Conservation (phyloP, 83 land plant species). For the Diphasiastrum complanatum region DNA sequence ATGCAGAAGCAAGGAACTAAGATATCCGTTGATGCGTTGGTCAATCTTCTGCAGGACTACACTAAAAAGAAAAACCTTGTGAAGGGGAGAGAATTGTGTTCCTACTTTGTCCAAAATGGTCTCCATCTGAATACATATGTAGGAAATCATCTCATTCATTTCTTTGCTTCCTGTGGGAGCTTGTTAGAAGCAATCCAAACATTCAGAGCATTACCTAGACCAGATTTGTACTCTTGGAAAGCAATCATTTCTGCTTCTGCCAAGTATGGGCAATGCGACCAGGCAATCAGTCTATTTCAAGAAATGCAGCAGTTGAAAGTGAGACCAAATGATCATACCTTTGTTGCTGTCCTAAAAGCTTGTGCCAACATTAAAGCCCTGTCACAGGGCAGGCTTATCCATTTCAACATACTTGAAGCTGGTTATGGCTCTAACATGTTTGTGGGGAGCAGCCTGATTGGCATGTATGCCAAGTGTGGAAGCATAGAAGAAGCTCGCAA, state of each 20-base stretch:
- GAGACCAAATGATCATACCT: constrained; percentile 29
- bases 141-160: no score
- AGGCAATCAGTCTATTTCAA: constrained; percentile 23
- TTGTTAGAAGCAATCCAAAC: constrained; percentile 17
- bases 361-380: constrained; percentile 34
- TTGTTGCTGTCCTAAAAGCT: constrained; percentile 30
- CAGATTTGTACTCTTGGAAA: constrained; percentile 42
- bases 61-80: no score
- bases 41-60: no score
- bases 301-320: constrained; percentile 27
- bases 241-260: constrained; percentile 33
- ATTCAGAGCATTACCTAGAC: constrained; percentile 26
- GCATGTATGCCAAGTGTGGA: constrained; percentile 25
- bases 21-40: no score
- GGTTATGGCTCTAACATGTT: constrained; percentile 17
- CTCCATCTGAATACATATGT: no score
- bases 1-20: no score
- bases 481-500: constrained; percentile 3
- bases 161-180: no score
- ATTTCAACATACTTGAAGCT: constrained; percentile 24
- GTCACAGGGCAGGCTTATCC: constrained; percentile 35
- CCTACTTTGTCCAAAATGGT: no score
- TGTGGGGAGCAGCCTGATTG: constrained; percentile 26
- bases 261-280: constrained; percentile 25
- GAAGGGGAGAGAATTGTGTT: no score